These are phyloP conservation scores for Gilbertella persicaria DNA, from an alignment of 371 early-diverging fungal species.

Conservation along the genomic window DNA sequence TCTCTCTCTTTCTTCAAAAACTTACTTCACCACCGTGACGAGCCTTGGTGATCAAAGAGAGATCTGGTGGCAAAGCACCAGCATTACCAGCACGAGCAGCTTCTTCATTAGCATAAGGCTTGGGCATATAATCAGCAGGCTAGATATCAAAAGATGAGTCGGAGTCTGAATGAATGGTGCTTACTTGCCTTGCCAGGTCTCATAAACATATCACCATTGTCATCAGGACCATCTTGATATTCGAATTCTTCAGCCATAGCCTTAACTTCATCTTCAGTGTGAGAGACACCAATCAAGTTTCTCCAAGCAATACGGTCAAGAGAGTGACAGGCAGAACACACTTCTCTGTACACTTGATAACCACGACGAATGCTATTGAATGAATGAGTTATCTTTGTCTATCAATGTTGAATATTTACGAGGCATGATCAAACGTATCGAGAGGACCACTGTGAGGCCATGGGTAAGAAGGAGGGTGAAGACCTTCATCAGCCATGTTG, in stretches of 20 bases:
- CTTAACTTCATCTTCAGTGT: constrained; percentile 92
- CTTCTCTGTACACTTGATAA: constrained; percentile 97
- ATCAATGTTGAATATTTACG: constrained; percentile 55
- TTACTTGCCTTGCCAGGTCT: constrained; percentile 88
- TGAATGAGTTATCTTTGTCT: neutral
- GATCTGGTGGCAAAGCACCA: constrained; percentile 96
- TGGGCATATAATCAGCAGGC: constrained; percentile 92
- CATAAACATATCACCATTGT: constrained; percentile 90
- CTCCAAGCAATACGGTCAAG: constrained; percentile 92
- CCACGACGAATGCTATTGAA: constrained; percentile 89
- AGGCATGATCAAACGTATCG: constrained; percentile 91
- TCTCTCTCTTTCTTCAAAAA: neutral
- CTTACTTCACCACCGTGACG: constrained; percentile 91
- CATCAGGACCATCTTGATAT: constrained; percentile 94
- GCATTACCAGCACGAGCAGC: constrained; percentile 96
- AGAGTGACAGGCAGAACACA: constrained; percentile 97
- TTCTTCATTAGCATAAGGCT: constrained; percentile 95
- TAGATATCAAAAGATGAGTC: constrained; percentile 8
- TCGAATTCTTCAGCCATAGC: constrained; percentile 92
- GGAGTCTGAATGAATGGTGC: too few relatives aligned
- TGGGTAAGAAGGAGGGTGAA: constrained; percentile 88
- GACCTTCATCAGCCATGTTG: constrained; percentile 86
- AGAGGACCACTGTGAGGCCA: constrained; percentile 85
- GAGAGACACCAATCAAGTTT: constrained; percentile 91
- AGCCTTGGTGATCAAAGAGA: constrained; percentile 93